phyloP scores from a whole-genome alignment of 176 grass and related monocot genomes.

The Cenchrus purpureus region DNA sequence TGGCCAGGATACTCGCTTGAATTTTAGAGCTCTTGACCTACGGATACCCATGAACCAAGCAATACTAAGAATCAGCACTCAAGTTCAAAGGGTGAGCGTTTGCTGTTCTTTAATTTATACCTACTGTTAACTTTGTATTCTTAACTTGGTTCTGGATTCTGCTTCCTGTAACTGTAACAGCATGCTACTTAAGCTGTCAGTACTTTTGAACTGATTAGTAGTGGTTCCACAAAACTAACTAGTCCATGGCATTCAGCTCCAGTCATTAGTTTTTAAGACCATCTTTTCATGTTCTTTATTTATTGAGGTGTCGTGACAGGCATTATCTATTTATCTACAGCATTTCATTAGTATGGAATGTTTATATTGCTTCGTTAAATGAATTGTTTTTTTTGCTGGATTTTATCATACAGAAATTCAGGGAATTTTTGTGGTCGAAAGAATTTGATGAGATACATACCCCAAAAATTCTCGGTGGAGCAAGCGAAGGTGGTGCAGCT shows the following conservation, averaged over 20 bases:
- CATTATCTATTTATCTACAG: background rate
- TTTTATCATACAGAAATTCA: constrained; percentile 61
- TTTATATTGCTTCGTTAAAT: background rate
- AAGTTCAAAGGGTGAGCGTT: too few relatives aligned
- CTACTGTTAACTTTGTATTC: too few relatives aligned
- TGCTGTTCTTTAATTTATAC: too few relatives aligned
- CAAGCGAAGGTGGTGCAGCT: too few relatives aligned
- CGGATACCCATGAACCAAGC: constrained; percentile 76
- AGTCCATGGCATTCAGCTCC: too few relatives aligned
- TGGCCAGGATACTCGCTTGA: constrained; percentile 83
- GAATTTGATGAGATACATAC: constrained; percentile 82
- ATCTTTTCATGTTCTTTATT: too few relatives aligned
- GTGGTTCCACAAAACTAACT: too few relatives aligned
- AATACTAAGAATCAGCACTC: constrained; percentile 36
- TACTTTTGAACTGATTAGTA: too few relatives aligned
- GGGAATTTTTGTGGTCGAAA: constrained; percentile 62
- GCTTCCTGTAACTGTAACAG: too few relatives aligned
- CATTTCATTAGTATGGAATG: background rate
- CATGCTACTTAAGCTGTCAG: too few relatives aligned
- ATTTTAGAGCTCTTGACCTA: constrained; percentile 69
- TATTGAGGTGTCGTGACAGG: too few relatives aligned
- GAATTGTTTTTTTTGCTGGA: background rate
- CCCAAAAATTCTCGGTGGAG: constrained; percentile 50
- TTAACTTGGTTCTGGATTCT: background rate
- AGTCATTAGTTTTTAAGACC: background rate